These are phyloP conservation scores for Actinidia polygama DNA, from an alignment of 179 eudicot genomes.

Conservation along the genomic window DNA sequence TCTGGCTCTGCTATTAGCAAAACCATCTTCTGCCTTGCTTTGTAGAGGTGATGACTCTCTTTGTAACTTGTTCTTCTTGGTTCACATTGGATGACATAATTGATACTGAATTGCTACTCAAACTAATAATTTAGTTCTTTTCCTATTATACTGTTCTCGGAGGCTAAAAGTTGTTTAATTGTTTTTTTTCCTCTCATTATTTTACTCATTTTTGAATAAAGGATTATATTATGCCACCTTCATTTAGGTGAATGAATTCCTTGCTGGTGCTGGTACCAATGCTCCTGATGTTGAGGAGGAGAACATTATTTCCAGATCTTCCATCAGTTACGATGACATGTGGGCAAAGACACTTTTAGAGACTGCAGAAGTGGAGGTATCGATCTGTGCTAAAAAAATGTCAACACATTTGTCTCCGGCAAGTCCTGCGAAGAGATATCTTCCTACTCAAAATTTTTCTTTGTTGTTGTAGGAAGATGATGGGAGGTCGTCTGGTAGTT, in stretches of 20 bases:
- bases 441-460: conserved; percentile 11
- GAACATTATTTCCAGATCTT: conserved; percentile 77
- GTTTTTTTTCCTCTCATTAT: not conserved
- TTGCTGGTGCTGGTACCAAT: conserved; percentile 99
- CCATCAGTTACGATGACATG: conserved; percentile 93
- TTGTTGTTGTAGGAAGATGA: conserved; percentile 75
- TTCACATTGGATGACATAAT: not conserved
- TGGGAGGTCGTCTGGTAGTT: conserved; percentile 89
- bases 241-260: conserved; percentile 91
- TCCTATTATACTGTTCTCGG: not conserved
- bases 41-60: not conserved
- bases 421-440: not conserved
- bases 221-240: conserved; percentile 3
- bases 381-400: not conserved
- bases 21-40: not conserved
- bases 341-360: conserved; percentile 99
- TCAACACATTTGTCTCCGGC: not conserved
- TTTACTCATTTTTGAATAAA: not conserved
- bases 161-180: not conserved
- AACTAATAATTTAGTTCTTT: not conserved
- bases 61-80: not conserved
- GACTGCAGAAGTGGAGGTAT: conserved; percentile 83
- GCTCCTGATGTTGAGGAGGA: conserved; percentile 99
- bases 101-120: not conserved
- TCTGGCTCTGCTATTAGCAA: not conserved